These are phyloP conservation scores for Hippophae gyantsensis DNA, from an alignment of 306 rosid genomes.

Conservation along the genomic window DNA sequence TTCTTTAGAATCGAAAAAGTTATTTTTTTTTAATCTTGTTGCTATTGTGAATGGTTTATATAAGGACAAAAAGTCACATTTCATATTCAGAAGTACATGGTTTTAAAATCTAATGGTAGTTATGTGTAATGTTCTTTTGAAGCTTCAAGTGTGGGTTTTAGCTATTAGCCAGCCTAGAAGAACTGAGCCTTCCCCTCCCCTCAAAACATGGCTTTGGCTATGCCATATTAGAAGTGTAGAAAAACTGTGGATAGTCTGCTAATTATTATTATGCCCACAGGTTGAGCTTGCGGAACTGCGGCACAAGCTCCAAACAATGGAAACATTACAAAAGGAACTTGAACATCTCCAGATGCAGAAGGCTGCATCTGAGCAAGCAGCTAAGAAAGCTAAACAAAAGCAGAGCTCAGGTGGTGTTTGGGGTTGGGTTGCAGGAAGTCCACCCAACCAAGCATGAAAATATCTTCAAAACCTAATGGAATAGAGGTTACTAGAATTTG, in stretches of 20 bases:
- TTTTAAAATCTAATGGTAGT: too few relatives aligned
- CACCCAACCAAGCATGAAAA: constrained; percentile 32
- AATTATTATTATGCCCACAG: constrained; percentile 31
- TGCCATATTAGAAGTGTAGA: neutral
- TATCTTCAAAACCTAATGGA: constrained; percentile 25
- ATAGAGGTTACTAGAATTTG: constrained; percentile 35
- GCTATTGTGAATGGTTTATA: too few relatives aligned
- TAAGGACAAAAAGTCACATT: too few relatives aligned
- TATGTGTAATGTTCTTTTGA: too few relatives aligned
- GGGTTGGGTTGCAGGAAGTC: constrained; percentile 93
- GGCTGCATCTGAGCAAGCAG: constrained; percentile 82
- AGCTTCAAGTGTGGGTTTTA: too few relatives aligned
- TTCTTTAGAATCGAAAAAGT: too few relatives aligned
- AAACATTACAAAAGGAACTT: constrained; percentile 74
- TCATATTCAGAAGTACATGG: too few relatives aligned
- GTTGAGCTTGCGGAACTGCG: constrained; percentile 86
- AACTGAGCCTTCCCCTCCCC: neutral
- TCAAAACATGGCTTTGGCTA: neutral
- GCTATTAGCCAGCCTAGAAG: neutral
- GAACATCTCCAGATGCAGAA: constrained; percentile 87
- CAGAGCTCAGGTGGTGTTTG: constrained; percentile 79
- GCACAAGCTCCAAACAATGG: constrained; percentile 86
- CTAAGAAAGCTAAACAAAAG: constrained; percentile 48
- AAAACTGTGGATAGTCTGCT: neutral
- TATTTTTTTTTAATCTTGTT: too few relatives aligned